phyloP scores from a whole-genome alignment of 495 filamentous ascomycete genomes.

The Penicillium crystallinum region DNA sequence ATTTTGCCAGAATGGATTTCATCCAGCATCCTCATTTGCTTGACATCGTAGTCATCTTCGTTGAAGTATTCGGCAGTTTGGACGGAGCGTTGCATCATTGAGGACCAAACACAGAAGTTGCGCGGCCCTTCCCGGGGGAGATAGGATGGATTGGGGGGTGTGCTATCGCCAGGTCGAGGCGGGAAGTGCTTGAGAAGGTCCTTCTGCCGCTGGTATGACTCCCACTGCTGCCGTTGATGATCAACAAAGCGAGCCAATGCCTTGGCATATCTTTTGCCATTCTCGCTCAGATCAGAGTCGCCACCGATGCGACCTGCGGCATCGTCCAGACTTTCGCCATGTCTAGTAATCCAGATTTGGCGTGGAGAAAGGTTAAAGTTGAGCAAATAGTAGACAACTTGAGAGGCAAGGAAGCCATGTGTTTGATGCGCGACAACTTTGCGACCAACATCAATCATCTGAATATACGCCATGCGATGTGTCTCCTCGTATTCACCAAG shows the following conservation, averaged over 20 bases:
- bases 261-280: slow-evolving; percentile 65
- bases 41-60: slow-evolving; percentile 96
- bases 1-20: slow-evolving; percentile 89
- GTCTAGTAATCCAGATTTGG: slow-evolving; percentile 96
- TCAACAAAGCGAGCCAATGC: slow-evolving; percentile 74
- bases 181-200: slow-evolving; percentile 68
- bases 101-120: slow-evolving; percentile 97
- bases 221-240: slow-evolving; percentile 68
- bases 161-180: slow-evolving; percentile 79
- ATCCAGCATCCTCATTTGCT: slow-evolving; percentile 97
- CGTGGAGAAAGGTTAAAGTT: slow-evolving; percentile 94
- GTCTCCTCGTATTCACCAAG: slow-evolving; percentile 88
- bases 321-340: slow-evolving; percentile 83
- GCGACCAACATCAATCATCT: slow-evolving; percentile 96
- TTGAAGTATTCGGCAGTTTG: slow-evolving; percentile 83
- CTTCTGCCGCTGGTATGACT: slow-evolving; percentile 69
- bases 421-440: slow-evolving; percentile 89
- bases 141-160: slow-evolving; percentile 89
- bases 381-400: slow-evolving; percentile 86
- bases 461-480: slow-evolving; percentile 81
- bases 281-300: slow-evolving; percentile 72
- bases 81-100: slow-evolving; percentile 84
- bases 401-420: slow-evolving; percentile 82
- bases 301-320: slow-evolving; percentile 75
- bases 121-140: slow-evolving; percentile 54